phyloP scores from a whole-genome alignment of 306 rosid genomes.

The Malus domestica region DNA sequence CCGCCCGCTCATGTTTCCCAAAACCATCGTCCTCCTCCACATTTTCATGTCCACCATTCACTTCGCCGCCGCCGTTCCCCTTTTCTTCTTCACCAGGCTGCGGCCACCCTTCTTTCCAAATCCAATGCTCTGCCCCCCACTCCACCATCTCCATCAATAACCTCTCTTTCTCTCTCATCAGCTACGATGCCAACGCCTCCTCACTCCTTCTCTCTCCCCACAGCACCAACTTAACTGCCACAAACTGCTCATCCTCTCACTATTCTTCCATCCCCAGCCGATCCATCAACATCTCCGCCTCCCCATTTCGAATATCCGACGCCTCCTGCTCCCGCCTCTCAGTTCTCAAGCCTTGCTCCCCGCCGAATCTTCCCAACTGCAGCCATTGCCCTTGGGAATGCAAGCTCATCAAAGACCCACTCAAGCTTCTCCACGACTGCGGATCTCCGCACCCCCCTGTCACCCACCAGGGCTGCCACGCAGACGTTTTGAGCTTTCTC shows the following conservation, averaged over 20 bases:
- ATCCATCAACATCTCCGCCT: conserved; percentile 45
- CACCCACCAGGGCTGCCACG: conserved; percentile 43
- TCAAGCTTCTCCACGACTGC: conserved; percentile 40
- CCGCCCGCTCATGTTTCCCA: conserved; percentile 26
- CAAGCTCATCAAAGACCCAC: conserved; percentile 54
- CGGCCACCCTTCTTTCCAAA: conserved; percentile 88
- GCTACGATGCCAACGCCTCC: conserved; percentile 49
- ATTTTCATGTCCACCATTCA: conserved; percentile 54
- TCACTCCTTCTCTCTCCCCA: conserved; percentile 52
- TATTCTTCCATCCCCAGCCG: conserved; percentile 39
- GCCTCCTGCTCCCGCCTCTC: conserved; percentile 58
- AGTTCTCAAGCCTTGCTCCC: conserved; percentile 53
- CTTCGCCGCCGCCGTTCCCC: conserved; percentile 47
- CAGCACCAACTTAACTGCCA: background rate
- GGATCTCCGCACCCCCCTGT: conserved; percentile 34
- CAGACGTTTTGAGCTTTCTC: conserved; percentile 54
- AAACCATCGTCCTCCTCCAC: background rate
- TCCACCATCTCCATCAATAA: conserved; percentile 60
- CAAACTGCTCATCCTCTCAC: conserved; percentile 26
- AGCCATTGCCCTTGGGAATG: conserved; percentile 74
- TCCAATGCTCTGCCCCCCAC: conserved; percentile 44
- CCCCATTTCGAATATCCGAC: conserved; percentile 62
- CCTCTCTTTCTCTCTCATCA: conserved; percentile 50
- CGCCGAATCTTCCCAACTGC: conserved; percentile 48
- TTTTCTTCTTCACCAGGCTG: conserved; percentile 66